Evolutionary conservation across 345 rosid genomes (phyloP).

Genomic region (Geranium brycei): DNA sequence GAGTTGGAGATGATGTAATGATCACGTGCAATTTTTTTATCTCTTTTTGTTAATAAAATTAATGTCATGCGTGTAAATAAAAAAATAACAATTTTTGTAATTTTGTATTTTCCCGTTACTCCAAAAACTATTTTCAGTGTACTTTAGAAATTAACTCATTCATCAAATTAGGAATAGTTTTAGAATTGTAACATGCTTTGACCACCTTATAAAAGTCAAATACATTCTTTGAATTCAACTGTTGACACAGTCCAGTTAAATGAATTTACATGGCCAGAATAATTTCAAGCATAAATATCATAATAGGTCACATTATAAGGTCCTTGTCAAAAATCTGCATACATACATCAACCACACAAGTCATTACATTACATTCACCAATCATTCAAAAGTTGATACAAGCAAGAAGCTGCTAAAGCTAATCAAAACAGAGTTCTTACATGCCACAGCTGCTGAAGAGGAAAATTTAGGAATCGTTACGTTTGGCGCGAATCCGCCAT

Average conservation of each 20-base stretch:
- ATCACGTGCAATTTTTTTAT: too few species aligned
- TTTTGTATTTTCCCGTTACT: too few species aligned
- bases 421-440: not conserved
- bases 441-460: not conserved
- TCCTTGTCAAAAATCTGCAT: not conserved
- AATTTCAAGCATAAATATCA: not conserved
- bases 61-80: too few species aligned
- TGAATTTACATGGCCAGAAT: not conserved
- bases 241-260: not conserved
- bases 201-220: too few species aligned
- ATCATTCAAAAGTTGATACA: not conserved
- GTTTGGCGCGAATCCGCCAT: not conserved
- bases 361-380: too few species aligned
- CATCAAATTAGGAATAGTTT: too few species aligned
- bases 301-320: not conserved
- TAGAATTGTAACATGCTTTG: too few species aligned
- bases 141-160: too few species aligned
- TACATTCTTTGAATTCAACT: not conserved
- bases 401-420: not conserved
- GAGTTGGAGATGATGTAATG: too few species aligned
- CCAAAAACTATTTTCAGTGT: too few species aligned
- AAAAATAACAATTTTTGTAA: too few species aligned
- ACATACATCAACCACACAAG: not conserved
- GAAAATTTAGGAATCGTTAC: not conserved
- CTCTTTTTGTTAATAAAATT: too few species aligned